phyloP scores from a whole-genome alignment of 1,284 basidiomycete genomes.

The Kalmanozyma brasiliensis region DNA sequence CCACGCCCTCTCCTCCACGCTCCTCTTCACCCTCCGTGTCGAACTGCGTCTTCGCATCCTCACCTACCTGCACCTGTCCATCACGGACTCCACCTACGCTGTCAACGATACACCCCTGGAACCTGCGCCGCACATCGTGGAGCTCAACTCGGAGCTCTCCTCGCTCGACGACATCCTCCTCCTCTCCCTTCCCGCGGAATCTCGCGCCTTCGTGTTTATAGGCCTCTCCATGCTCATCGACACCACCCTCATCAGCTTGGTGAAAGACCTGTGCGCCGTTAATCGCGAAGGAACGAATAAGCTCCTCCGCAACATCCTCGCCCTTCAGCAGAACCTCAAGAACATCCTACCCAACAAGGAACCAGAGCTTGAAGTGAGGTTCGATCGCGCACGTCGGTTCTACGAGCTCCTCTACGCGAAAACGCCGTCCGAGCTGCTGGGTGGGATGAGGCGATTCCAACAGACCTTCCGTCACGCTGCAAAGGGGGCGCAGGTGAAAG shows the following conservation, averaged over 20 bases:
- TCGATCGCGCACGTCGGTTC: conserved; percentile 81
- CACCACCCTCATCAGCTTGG: conserved; percentile 80
- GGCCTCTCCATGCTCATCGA: conserved; percentile 90
- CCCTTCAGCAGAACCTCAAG: conserved; percentile 91
- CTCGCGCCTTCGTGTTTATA: conserved; percentile 80
- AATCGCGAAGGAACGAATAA: conserved; percentile 86
- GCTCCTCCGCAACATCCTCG: conserved; percentile 87
- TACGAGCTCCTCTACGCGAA: conserved; percentile 72
- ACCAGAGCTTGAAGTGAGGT: conserved; percentile 72
- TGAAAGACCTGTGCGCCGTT: conserved; percentile 77
- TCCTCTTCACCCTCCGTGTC: conserved; percentile 87
- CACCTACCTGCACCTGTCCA: conserved; percentile 81
- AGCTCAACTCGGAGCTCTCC: conserved; percentile 84
- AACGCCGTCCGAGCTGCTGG: conserved; percentile 14
- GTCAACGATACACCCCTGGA: conserved; percentile 77
- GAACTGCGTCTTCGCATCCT: conserved; percentile 88
- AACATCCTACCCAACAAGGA: conserved; percentile 64
- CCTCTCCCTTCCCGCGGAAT: conserved; percentile 40
- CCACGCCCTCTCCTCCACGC: conserved; percentile 83
- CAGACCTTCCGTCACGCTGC: background rate
- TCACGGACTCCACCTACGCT: conserved; percentile 75
- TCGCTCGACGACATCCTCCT: conserved; percentile 76
- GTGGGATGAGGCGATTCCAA: conserved; percentile 19
- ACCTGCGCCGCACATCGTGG: conserved; percentile 88
- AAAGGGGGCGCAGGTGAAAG: conserved; percentile 2